These are phyloP conservation scores for Lumnitzera littorea DNA, from an alignment of 345 rosid species.

Conservation along the genomic window DNA sequence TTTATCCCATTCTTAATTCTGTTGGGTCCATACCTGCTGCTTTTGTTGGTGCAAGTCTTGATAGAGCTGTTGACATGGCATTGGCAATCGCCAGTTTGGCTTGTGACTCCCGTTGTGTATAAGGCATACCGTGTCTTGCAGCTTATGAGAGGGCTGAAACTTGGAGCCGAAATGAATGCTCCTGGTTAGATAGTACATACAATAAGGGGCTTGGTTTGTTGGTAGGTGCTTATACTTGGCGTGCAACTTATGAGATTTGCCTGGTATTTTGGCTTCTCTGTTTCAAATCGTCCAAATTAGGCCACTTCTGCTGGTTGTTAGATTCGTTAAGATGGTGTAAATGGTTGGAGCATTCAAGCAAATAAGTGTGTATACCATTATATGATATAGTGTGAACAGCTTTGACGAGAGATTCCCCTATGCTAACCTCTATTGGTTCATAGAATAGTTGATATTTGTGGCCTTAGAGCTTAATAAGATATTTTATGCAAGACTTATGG, in stretches of 20 bases:
- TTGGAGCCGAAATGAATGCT: constrained; percentile 60
- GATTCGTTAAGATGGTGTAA: not conserved
- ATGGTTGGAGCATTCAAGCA: not conserved
- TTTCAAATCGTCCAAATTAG: constrained; percentile 19
- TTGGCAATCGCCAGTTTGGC: constrained; percentile 92
- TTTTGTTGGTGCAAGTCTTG: constrained; percentile 69
- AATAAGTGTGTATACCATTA: constrained; percentile 15
- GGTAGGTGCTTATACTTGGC: constrained; percentile 90
- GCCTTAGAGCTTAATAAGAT: too few species aligned
- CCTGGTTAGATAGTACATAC: constrained; percentile 77
- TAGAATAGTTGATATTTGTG: too few species aligned
- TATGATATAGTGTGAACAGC: too few species aligned
- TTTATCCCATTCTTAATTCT: constrained; percentile 57
- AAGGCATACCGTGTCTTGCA: constrained; percentile 78
- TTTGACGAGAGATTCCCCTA: too few species aligned
- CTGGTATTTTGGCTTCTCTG: constrained; percentile 87
- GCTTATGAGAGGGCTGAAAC: constrained; percentile 80
- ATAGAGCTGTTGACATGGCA: constrained; percentile 89
- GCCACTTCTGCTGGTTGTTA: constrained; percentile 25
- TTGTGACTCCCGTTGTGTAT: constrained; percentile 82
- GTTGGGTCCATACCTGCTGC: constrained; percentile 73
- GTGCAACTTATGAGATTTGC: constrained; percentile 94
- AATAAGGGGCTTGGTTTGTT: constrained; percentile 73
- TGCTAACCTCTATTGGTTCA: too few species aligned
- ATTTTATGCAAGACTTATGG: too few species aligned